These are phyloP conservation scores for Astragalus glycyphyllos DNA, from an alignment of 306 rosid genomes.

Conservation along the genomic window DNA sequence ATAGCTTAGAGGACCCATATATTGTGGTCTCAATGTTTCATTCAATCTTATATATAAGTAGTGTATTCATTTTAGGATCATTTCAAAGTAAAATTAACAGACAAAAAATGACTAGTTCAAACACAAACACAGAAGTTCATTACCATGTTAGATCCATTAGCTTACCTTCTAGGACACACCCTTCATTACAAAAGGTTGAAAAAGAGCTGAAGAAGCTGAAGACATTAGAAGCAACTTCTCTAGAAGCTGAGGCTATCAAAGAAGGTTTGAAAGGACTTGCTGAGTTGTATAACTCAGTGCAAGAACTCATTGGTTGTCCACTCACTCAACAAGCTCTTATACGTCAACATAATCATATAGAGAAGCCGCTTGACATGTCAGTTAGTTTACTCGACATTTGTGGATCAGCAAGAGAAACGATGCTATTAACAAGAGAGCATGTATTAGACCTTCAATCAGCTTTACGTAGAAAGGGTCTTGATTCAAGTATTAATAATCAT, in stretches of 20 bases:
- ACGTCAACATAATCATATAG: conserved; percentile 39
- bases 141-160: conserved; percentile 70
- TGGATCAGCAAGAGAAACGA: conserved; percentile 58
- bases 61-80: no score
- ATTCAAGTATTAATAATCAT: conserved; percentile 46
- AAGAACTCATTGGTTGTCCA: conserved; percentile 51
- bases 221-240: conserved; percentile 26
- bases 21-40: conserved; percentile 2
- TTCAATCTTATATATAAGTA: no score
- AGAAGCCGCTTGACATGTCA: conserved; percentile 62
- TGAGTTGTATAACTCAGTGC: conserved; percentile 56
- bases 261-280: conserved; percentile 52
- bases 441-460: conserved; percentile 59
- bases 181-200: conserved; percentile 49
- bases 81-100: not conserved
- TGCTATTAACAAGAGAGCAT: conserved; percentile 52
- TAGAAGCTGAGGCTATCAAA: conserved; percentile 41
- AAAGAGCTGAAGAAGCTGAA: conserved; percentile 48
- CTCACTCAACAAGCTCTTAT: conserved; percentile 49
- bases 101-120: conserved; percentile 34
- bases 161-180: conserved; percentile 64
- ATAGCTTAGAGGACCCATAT: conserved; percentile 26
- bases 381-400: conserved; percentile 62
- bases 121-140: conserved; percentile 33
- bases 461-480: conserved; percentile 53